Evolutionary conservation across 1,284 basidiomycete species (phyloP), one percentile per base, ranked within the genome.

Genomic region (Trametes polyzona): DNA sequence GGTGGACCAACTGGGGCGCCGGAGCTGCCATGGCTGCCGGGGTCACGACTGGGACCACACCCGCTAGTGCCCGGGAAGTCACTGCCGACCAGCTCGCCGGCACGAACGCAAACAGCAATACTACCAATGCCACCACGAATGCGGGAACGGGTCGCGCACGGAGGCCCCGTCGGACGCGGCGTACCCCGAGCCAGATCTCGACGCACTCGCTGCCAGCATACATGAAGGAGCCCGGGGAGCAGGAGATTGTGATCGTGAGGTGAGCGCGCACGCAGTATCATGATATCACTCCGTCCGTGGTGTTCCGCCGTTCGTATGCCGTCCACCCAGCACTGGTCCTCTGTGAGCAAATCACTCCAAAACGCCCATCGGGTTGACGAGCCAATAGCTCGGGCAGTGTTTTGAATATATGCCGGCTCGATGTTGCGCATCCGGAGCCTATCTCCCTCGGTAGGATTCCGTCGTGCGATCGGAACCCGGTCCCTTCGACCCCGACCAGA

Each of bases 191-290:
- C 47, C 88, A 90, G 68, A 84, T 91, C 53, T 90, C 87, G 14
- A 90, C 88, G 14, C 82, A 79, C 41, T 89, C 85, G 1, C 69
- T 92, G 35, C 90, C 89, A 4, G 81, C 78, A 23, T 92, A 92
- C 65, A 88, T 83, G 75, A 90, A 90, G 70, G 89, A 92, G 62
- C 88, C 89, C 0, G 90, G 89, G 9, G 89, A 90, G 52, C 79
- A 87, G 48, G 89, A 92, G 67, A 76, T 92, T 27, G 90, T 92
- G 7, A 83, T 92, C 54, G 83, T 83, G 59, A 77, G 85, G 88
- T 88, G 62, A 52, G 71, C 55, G 19, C 36, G 35, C 16, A 16
- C 33, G 41, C 40, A 33, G 43, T 44, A 21, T 37, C 23, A 24
- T 48, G 19, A 35, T 44, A 14, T n/a, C 14, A 50, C n/a, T n/a